phyloP scores from a whole-genome alignment of 163 green algal genomes.

The Scenedesmus sp. region DNA sequence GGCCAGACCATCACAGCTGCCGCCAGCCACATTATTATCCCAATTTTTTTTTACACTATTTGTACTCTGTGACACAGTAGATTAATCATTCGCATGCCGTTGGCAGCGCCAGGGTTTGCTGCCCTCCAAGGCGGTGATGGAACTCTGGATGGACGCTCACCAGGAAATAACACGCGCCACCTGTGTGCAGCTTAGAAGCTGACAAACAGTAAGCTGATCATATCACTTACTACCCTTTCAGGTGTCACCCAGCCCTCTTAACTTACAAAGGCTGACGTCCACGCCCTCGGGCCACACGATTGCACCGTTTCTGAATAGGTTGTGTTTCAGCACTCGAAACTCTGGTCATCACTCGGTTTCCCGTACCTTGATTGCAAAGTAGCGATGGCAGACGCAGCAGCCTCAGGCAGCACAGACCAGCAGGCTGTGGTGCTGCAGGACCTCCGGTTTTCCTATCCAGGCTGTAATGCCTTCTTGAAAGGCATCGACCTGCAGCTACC shows the following conservation, averaged over 20 bases:
- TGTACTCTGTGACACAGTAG: too few relatives aligned
- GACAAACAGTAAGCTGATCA: too few relatives aligned
- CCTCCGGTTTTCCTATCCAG: slow-evolving; percentile 60
- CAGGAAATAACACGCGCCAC: neutral
- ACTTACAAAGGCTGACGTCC: too few relatives aligned
- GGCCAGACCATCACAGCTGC: too few relatives aligned
- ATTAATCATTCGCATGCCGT: too few relatives aligned
- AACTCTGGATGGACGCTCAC: neutral
- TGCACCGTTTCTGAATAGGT: neutral
- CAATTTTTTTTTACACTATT: too few relatives aligned
- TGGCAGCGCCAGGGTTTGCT: neutral
- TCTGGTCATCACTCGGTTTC: neutral
- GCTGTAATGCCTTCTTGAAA: slow-evolving; percentile 67
- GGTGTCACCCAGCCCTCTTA: too few relatives aligned
- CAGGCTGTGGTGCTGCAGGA: slow-evolving; percentile 35
- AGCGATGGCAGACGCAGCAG: neutral
- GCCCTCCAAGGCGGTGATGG: neutral
- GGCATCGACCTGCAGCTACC: slow-evolving; percentile 79
- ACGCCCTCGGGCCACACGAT: neutral
- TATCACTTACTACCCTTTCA: too few relatives aligned
- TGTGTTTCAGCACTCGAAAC: neutral
- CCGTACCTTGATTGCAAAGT: neutral
- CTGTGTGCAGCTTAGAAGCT: neutral
- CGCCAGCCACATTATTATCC: too few relatives aligned
- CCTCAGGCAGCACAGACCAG: neutral